Base-by-base conservation (phyloP, 768 basidiomycete species). In the Coprinellus micaceus region DNA sequence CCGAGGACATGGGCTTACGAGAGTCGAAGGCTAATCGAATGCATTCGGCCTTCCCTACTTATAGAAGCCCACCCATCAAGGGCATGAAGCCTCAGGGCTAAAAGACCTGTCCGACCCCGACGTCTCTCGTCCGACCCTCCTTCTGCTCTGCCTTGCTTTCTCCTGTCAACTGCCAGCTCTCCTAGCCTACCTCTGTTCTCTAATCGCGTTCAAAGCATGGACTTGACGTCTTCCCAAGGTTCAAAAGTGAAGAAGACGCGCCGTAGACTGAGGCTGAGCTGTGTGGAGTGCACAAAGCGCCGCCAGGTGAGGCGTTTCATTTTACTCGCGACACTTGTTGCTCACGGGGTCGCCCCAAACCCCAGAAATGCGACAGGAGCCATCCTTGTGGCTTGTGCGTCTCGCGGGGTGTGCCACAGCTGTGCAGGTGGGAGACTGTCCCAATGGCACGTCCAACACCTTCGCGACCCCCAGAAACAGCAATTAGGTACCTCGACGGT, bases 201-300 rank as follows among this genome's bases (percentile, higher is more conserved):
- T 29, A 19, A 22, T 21, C 49, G 30, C n/a, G 17, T 21, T 30
- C 33, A 6, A 13, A 33, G 11, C 19, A 28, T 33, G 21, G 36
- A n/a, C n/a, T 29, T 11, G 15, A 25, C 29, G 6, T 19, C 49
- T 36, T 5, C 6, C 4, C 49, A 51, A 15, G 49, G 49, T 39
- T 50, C 33, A 21, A 79, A 75, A 59, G 76, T 74, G 59, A 83
- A 82, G 68, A 80, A 78, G 65, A 79, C 78, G 19, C 72, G 80
- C 9, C 66, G 77, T 57, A 69, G 81, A 17, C 71, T 80, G 54
- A 74, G 80, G 43, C 67, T 81, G 30, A 80, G 79, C 61, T 82
- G 82, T 60, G 77, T 82, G 6, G 81, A 82, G 62, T 82, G 81
- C 60, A 79, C 82, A 1, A 81, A 80, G 62, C 73, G 81, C 48